Evolutionary conservation across 2,329 filamentous ascomycete genomes (phyloP).

Genomic region (Scortechinia acanthostroma): DNA sequence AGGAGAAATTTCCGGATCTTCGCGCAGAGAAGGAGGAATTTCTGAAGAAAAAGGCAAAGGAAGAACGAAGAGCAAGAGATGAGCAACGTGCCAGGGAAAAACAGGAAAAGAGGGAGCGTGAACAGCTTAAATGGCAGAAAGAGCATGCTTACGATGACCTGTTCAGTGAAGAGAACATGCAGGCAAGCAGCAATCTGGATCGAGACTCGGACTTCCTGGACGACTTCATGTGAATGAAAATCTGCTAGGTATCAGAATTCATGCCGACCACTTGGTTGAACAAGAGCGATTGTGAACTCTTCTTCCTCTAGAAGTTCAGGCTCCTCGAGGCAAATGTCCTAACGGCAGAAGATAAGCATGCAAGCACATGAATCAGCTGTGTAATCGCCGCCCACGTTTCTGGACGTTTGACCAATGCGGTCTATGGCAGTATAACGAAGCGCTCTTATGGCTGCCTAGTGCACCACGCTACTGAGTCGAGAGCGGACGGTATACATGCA

Average conservation of each 20-base stretch:
- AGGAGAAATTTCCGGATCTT: conserved; percentile 59
- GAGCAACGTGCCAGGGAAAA: conserved; percentile 45
- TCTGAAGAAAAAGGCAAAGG: conserved; percentile 57
- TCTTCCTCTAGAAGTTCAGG: too few species aligned
- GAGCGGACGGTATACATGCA: too few species aligned
- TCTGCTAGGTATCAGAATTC: conserved; percentile 3
- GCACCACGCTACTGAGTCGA: too few species aligned
- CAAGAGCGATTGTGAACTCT: conserved; percentile 2
- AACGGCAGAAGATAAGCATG: too few species aligned
- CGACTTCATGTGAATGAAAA: conserved; percentile 87
- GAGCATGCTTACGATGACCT: conserved; percentile 97
- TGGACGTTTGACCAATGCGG: too few species aligned
- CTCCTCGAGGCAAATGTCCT: too few species aligned
- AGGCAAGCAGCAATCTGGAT: conserved; percentile 76
- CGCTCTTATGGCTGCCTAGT: too few species aligned
- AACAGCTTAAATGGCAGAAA: conserved; percentile 87
- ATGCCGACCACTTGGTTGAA: conserved; percentile 3
- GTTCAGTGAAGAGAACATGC: conserved; percentile 76
- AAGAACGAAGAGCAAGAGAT: conserved; percentile 69
- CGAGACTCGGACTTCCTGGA: conserved; percentile 72
- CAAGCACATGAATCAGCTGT: too few species aligned
- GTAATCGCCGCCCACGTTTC: too few species aligned
- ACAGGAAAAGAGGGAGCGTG: conserved; percentile 75
- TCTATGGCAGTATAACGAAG: too few species aligned
- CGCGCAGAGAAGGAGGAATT: conserved; percentile 30